Evolutionary conservation across 352 stramenopile species (phyloP).

Genomic region (Phytophthora kernoviae): DNA sequence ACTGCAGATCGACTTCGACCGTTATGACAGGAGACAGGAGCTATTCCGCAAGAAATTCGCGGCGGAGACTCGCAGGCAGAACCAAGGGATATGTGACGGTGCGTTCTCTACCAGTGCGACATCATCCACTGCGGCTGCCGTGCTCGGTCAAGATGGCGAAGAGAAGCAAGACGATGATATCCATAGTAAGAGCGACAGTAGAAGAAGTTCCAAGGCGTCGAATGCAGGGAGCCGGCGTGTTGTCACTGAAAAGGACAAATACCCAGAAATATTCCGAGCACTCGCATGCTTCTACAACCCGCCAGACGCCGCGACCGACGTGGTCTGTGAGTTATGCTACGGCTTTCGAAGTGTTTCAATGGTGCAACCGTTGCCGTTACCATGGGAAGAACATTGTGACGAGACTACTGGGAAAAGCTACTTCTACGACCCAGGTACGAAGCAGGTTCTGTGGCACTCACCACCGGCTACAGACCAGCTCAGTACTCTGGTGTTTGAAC

Average conservation of each 20-base stretch:
- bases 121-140: conserved; percentile 29
- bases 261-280: conserved; percentile 28
- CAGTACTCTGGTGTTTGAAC: conserved; percentile 55
- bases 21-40: conserved; percentile 51
- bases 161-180: background rate
- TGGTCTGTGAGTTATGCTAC: conserved; percentile 57
- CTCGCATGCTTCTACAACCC: conserved; percentile 58
- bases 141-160: conserved; percentile 36
- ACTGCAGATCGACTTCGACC: conserved; percentile 45
- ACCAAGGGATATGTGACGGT: conserved; percentile 50
- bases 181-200: conserved; percentile 1
- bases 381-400: conserved; percentile 57
- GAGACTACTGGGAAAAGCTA: conserved; percentile 55
- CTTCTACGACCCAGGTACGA: conserved; percentile 47
- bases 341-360: conserved; percentile 43
- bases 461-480: conserved; percentile 41
- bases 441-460: conserved; percentile 50
- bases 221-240: conserved; percentile 1
- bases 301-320: conserved; percentile 46
- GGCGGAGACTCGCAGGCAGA: conserved; percentile 52
- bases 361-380: conserved; percentile 37
- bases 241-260: conserved; percentile 30
- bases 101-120: conserved; percentile 32
- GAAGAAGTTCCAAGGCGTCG: background rate
- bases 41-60: conserved; percentile 64